Percentiles rank a stretch among this genome's conserved stretches.
phyloP scores from a whole-genome alignment of 768 basidiomycete genomes.

The Kwoniella pini region DNA sequence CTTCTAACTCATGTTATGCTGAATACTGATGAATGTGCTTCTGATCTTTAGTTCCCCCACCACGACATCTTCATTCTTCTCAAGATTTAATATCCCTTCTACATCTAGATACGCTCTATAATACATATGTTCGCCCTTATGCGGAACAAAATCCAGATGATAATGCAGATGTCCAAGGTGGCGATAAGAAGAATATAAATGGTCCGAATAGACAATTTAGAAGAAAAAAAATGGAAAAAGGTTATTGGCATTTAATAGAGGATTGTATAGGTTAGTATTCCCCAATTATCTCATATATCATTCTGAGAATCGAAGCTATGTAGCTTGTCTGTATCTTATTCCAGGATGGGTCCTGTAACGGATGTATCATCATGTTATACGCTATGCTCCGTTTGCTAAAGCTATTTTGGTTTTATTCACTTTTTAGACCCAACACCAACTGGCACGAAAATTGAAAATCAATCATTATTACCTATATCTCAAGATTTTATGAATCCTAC shows the following conservation, averaged over 20 bases:
- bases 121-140: conserved; percentile 43
- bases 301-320: too few species aligned
- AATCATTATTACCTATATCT: conserved; percentile 25
- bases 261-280: conserved; percentile 41
- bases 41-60: conserved; percentile 22
- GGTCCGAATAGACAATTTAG: conserved; percentile 1
- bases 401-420: background rate
- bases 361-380: background rate
- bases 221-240: conserved; percentile 35
- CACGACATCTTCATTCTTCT: conserved; percentile 34
- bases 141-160: conserved; percentile 23
- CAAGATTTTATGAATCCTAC: conserved; percentile 18
- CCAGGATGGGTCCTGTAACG: too few species aligned
- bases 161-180: conserved; percentile 4
- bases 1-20: too few species aligned
- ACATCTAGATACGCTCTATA: conserved; percentile 37
- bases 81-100: conserved; percentile 43
- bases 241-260: conserved; percentile 40
- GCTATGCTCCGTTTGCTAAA: background rate
- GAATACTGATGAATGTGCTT: background rate
- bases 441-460: conserved; percentile 22
- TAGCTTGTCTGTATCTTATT: too few species aligned
- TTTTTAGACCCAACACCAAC: conserved; percentile 28
- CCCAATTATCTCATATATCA: background rate
- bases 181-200: background rate